A percentile compares a stretch with the other conserved stretches of the same genome.
Conservation (phyloP, 176 grass and related monocot species). For the Microstegium vimineum region DNA sequence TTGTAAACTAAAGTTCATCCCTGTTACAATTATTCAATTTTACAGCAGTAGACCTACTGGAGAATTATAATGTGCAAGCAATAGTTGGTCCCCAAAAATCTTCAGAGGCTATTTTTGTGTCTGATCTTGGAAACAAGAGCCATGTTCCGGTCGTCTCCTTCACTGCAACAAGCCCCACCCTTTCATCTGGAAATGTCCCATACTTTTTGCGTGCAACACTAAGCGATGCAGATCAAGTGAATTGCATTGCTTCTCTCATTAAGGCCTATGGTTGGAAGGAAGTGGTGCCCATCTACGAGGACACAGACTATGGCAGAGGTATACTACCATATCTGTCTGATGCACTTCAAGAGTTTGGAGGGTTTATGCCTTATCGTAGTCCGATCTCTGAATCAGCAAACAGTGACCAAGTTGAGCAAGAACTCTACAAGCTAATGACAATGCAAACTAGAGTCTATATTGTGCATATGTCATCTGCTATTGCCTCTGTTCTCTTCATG, state of each 20-base stretch:
- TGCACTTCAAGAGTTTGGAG: constrained; percentile 38
- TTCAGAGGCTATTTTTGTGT: constrained; percentile 39
- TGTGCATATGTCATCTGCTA: constrained; percentile 41
- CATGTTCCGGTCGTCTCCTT: constrained; percentile 54
- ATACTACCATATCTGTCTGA: constrained; percentile 55
- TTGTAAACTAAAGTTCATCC: background rate
- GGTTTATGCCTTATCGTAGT: constrained; percentile 36
- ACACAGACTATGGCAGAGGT: constrained; percentile 49
- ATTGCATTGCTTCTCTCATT: constrained; percentile 34
- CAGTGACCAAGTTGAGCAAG: background rate
- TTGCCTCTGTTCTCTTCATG: constrained; percentile 34
- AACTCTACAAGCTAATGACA: constrained; percentile 44
- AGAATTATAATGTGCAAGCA: constrained; percentile 30
- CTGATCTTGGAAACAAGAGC: constrained; percentile 42
- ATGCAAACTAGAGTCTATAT: constrained; percentile 53
- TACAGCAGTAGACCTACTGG: constrained; percentile 47
- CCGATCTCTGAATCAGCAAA: constrained; percentile 24
- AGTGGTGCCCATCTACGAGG: constrained; percentile 48
- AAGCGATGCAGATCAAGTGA: constrained; percentile 39
- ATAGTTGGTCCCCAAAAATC: constrained; percentile 57
- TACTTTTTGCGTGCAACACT: constrained; percentile 52
- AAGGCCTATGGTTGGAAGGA: constrained; percentile 49
- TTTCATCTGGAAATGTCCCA: constrained; percentile 8
- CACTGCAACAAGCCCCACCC: constrained; percentile 49
- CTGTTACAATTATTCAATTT: background rate